Evolutionary conservation across 2,329 filamentous ascomycete genomes (phyloP).

Genomic region (Penicillium sp.): DNA sequence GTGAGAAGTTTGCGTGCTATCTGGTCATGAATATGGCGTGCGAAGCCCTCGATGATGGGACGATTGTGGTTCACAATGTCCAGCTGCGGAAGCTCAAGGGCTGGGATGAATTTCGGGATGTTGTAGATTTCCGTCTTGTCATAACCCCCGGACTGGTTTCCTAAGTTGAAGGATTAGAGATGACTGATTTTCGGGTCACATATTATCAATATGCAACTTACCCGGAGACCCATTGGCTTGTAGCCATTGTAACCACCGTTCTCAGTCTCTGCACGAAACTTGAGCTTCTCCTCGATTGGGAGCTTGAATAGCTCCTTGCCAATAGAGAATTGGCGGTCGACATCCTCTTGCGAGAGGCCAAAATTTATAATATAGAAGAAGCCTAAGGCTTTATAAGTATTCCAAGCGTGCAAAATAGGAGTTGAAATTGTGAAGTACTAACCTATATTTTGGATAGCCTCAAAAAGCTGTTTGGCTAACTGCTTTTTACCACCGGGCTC

Average conservation of each 20-base stretch:
- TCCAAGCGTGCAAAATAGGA: background rate
- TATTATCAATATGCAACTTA: background rate
- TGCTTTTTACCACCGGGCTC: conserved; percentile 52
- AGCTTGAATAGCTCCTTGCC: conserved; percentile 56
- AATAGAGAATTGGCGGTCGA: conserved; percentile 59
- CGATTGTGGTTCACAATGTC: conserved; percentile 6
- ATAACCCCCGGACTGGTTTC: conserved; percentile 26
- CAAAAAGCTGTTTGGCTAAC: conserved; percentile 51
- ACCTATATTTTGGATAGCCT: conserved; percentile 47
- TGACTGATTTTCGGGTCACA: background rate
- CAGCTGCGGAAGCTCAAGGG: conserved; percentile 8
- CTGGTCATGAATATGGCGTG: conserved; percentile 14
- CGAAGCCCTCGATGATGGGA: conserved; percentile 9
- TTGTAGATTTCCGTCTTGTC: conserved; percentile 60
- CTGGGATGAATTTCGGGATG: conserved; percentile 50
- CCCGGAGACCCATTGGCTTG: conserved; percentile 39
- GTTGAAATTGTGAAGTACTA: conserved; percentile 10
- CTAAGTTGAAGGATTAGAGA: conserved; percentile 13
- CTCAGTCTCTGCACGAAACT: conserved; percentile 50
- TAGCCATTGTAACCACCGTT: conserved; percentile 56
- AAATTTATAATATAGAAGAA: conserved; percentile 63
- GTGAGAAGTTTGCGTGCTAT: conserved; percentile 11
- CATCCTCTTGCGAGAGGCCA: conserved; percentile 55
- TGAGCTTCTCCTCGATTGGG: conserved; percentile 55
- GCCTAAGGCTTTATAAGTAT: conserved; percentile 30